phyloP scores from a whole-genome alignment of 2,329 filamentous ascomycete genomes.

The Coleophoma cylindrospora region DNA sequence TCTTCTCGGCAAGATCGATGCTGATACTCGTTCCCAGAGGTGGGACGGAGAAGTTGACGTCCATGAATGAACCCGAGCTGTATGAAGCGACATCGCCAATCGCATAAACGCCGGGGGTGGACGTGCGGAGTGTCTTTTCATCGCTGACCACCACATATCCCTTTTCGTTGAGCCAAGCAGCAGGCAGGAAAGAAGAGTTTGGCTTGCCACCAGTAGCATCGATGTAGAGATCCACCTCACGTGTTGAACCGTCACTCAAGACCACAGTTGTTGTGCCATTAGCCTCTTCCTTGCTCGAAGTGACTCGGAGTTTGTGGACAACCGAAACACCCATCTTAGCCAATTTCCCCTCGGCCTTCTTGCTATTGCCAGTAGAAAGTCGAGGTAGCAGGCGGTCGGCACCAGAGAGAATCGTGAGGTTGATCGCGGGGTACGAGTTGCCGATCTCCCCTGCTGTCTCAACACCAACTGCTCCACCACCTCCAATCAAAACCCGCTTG shows the following conservation, averaged over 20 bases:
- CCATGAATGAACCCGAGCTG: conserved; percentile 34
- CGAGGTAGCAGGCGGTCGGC: conserved; percentile 4
- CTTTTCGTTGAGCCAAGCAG: conserved; percentile 35
- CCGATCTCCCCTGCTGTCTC: conserved; percentile 27
- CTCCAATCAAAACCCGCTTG: conserved; percentile 21
- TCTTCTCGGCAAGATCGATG: conserved; percentile 32
- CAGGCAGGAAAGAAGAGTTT: conserved; percentile 40
- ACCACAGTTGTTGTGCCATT: conserved; percentile 29
- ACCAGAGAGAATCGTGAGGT: conserved; percentile 17
- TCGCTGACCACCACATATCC: conserved; percentile 44
- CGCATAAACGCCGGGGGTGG: conserved; percentile 16
- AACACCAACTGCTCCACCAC: conserved; percentile 24
- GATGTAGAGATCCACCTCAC: conserved; percentile 40
- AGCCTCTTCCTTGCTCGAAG: conserved; percentile 16
- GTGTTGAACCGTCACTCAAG: conserved; percentile 36
- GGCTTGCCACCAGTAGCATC: conserved; percentile 35
- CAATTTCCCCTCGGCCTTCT: conserved; percentile 33
- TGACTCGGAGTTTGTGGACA: conserved; percentile 33
- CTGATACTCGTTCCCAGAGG: conserved; percentile 38
- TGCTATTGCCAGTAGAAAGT: conserved; percentile 2
- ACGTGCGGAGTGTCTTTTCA: conserved; percentile 35
- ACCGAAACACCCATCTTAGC: conserved; percentile 45
- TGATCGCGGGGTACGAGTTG: conserved; percentile 6
- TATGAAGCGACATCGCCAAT: conserved; percentile 40
- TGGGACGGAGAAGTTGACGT: conserved; percentile 33